These are phyloP conservation scores for Malassezia japonica DNA, from an alignment of 1,284 basidiomycete species.

Conservation along the genomic window DNA sequence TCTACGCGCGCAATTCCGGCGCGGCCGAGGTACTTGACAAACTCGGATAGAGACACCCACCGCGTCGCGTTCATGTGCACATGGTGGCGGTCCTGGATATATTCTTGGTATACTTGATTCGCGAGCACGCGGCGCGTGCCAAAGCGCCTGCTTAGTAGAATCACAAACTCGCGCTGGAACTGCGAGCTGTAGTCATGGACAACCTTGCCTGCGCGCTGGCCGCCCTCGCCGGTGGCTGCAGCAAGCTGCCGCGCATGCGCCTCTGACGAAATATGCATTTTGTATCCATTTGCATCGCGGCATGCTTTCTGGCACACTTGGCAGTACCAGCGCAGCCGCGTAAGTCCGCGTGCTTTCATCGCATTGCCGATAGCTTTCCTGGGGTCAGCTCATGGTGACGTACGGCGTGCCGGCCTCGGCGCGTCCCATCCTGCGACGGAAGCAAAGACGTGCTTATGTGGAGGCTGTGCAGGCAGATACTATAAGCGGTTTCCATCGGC, in stretches of 20 bases:
- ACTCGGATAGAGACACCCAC: conserved; percentile 93
- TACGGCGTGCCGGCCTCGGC: conserved; percentile 19
- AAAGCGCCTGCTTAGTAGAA: conserved; percentile 63
- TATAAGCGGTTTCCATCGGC: conserved; percentile 9
- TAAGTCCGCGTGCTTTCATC: conserved; percentile 45
- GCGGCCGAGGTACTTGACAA: conserved; percentile 79
- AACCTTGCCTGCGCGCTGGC: conserved; percentile 78
- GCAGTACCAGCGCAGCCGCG: conserved; percentile 47
- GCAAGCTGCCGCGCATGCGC: conserved; percentile 90
- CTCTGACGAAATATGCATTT: conserved; percentile 66
- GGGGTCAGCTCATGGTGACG: conserved; percentile 9
- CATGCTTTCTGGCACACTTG: conserved; percentile 46
- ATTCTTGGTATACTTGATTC: conserved; percentile 95
- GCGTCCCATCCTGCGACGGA: conserved; percentile 13
- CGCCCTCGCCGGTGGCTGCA: conserved; percentile 57
- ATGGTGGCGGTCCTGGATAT: conserved; percentile 87
- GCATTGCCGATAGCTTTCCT: conserved; percentile 44
- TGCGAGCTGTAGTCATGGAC: conserved; percentile 79
- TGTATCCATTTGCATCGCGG: conserved; percentile 45
- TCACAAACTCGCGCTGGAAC: conserved; percentile 86
- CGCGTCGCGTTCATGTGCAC: conserved; percentile 97
- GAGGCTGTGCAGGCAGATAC: conserved; percentile 4
- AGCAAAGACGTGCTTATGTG: conserved; percentile 1
- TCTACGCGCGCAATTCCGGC: conserved; percentile 82
- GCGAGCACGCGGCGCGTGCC: conserved; percentile 52